phyloP scores from a whole-genome alignment of 1,284 basidiomycete genomes.

The Pseudozyma flocculosa region DNA sequence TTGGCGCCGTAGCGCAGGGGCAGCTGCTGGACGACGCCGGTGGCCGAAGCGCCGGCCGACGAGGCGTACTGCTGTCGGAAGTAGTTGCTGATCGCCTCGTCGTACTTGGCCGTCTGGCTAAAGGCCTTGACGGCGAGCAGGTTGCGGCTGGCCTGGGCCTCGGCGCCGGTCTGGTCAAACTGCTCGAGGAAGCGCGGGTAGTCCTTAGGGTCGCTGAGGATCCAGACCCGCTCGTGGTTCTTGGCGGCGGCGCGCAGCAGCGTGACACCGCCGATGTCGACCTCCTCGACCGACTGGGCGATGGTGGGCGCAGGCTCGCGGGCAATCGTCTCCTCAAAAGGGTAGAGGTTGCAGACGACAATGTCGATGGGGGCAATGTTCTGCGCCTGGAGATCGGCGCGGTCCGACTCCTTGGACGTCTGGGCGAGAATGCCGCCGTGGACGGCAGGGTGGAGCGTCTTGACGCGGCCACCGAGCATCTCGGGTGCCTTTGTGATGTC shows the following conservation, averaged over 20 bases:
- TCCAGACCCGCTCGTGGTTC: conserved; percentile 75
- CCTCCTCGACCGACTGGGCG: conserved; percentile 91
- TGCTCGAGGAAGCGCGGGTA: conserved; percentile 79
- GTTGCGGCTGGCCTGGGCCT: conserved; percentile 69
- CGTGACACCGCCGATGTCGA: conserved; percentile 98
- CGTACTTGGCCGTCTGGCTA: conserved; percentile 91
- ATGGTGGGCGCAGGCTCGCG: conserved; percentile 84
- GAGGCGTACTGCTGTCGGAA: conserved; percentile 94
- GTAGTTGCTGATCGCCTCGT: conserved; percentile 92
- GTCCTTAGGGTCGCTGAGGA: conserved; percentile 91
- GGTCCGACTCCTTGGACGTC: conserved; percentile 50
- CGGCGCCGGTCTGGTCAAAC: conserved; percentile 63
- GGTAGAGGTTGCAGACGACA: conserved; percentile 92
- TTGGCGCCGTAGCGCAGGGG: conserved; percentile 94
- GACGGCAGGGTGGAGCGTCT: conserved; percentile 97
- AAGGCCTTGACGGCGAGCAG: conserved; percentile 95
- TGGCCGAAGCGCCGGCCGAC: conserved; percentile 59
- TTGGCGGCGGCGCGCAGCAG: conserved; percentile 97
- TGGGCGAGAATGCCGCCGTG: conserved; percentile 73
- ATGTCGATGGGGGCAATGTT: conserved; percentile 53
- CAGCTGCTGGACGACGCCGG: conserved; percentile 64
- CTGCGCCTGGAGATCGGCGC: conserved; percentile 47
- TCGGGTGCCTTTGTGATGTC: conserved; percentile 99
- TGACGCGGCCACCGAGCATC: conserved; percentile 97
- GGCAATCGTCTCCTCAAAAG: conserved; percentile 80